Evolutionary conservation across 1,284 basidiomycete genomes (phyloP).

Genomic region (Boletus smithii): DNA sequence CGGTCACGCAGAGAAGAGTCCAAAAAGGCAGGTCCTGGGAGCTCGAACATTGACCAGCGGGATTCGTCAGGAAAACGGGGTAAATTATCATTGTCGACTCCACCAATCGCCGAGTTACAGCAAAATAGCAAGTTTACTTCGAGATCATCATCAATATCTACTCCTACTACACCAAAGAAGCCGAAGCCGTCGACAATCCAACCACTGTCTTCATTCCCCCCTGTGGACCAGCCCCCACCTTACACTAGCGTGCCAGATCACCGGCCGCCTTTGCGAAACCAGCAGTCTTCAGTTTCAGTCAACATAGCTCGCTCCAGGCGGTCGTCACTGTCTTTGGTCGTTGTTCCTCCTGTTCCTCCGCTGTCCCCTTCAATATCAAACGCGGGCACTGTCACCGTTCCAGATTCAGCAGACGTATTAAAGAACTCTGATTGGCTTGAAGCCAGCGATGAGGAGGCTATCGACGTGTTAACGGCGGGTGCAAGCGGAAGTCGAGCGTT

Average conservation of each 20-base stretch:
- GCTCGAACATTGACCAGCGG: constrained; percentile 32
- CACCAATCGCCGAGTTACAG: constrained; percentile 38
- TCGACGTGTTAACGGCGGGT: constrained; percentile 72
- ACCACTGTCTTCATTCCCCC: constrained; percentile 23
- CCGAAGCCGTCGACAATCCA: constrained; percentile 38
- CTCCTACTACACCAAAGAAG: constrained; percentile 25
- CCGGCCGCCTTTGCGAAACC: constrained; percentile 22
- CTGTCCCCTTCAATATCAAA: constrained; percentile 36
- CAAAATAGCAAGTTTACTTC: constrained; percentile 35
- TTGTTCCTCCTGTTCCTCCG: constrained; percentile 51
- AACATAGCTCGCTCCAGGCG: constrained; percentile 30
- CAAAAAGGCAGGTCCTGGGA: constrained; percentile 44
- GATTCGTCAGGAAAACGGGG: constrained; percentile 44
- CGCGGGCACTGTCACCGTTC: constrained; percentile 4
- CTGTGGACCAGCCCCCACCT: constrained; percentile 32
- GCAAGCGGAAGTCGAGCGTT: constrained; percentile 73
- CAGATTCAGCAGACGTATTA: constrained; percentile 30
- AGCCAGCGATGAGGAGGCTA: constrained; percentile 77
- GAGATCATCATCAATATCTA: constrained; percentile 39
- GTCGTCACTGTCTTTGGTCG: constrained; percentile 55
- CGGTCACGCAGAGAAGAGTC: constrained; percentile 60
- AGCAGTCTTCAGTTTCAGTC: constrained; percentile 30
- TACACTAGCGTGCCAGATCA: constrained; percentile 25
- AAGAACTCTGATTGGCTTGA: constrained; percentile 68
- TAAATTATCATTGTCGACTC: constrained; percentile 47